Base-by-base conservation (phyloP, 2,329 filamentous ascomycete genomes). In the Hymenoscyphus linearis region DNA sequence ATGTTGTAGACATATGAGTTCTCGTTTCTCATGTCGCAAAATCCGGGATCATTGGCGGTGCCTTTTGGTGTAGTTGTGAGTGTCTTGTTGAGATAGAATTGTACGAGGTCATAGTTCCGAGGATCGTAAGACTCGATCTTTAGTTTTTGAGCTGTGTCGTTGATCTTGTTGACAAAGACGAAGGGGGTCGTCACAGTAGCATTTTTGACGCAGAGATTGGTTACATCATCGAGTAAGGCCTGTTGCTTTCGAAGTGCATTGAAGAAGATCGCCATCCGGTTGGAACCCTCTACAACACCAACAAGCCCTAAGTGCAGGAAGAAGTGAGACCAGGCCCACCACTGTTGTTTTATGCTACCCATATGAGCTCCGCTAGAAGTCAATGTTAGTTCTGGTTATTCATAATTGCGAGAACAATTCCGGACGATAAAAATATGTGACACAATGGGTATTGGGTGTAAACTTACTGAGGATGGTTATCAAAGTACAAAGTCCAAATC, bases 401-500 rank as follows among this genome's bases (percentile, higher is more conserved):
- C 3, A 13, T 7, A 13, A 25, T 31, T 9, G 6, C 31, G 31
- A 31, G 31, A 31, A 31, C 31, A 5, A 31, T 31, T 2, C 2
- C 10, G 31, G 31, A 31, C n/a, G 37, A 6, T 40, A 6, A 16
- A 16, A 40, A 40, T 6, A 40, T 40, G 14, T 10, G 44, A 25
- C 10, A 7, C 1, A 50, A 50, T n/a, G 13, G 2, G 10, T 1
- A 22, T 7, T 18, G 3, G n/a, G 18, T 25, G 13, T 3, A 25
- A 18, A 50, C 44, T 50, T 25, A 50, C 56, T 78, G 76, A 4
- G 81, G 80, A 55, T 80, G 79, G 52, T 83, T 77, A 65, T 84
- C 82, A 64, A 83, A 85, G 70, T 85, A 85, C 5, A 82, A 75
- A 66, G 81, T 79, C 77, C 80, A 84, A 52, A 82, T 71, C 44